Conservation (phyloP, 805 yeast genomes). For the Saccharomycopsis sp. region DNA sequence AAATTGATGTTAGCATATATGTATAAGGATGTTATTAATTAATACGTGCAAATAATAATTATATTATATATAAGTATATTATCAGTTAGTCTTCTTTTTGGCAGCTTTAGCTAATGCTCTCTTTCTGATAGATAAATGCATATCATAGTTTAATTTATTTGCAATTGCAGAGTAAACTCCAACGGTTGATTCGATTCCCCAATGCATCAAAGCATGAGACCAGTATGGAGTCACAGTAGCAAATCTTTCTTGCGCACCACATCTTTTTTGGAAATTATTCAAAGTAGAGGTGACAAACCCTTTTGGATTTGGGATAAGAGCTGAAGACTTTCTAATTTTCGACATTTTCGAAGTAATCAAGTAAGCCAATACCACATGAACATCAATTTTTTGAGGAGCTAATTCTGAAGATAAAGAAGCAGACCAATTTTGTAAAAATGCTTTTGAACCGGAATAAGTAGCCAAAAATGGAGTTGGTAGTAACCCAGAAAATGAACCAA, state of each 20-base stretch:
- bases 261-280: slow-evolving; percentile 66
- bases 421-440: slow-evolving; percentile 92
- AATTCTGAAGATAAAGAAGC: slow-evolving; percentile 83
- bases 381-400: slow-evolving; percentile 63
- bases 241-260: slow-evolving; percentile 88
- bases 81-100: slow-evolving; percentile 5
- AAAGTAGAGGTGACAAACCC: slow-evolving; percentile 71
- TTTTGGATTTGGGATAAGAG: slow-evolving; percentile 74
- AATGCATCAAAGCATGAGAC: slow-evolving; percentile 90
- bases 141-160: slow-evolving; percentile 56
- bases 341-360: slow-evolving; percentile 95
- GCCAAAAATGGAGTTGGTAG: slow-evolving; percentile 90
- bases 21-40: not conserved
- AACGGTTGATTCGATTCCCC: slow-evolving; percentile 65
- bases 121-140: slow-evolving; percentile 74
- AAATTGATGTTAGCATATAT: not conserved
- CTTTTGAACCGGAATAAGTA: slow-evolving; percentile 92
- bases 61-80: not conserved
- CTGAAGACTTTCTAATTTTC: slow-evolving; percentile 72
- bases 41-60: not conserved
- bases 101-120: slow-evolving; percentile 79
- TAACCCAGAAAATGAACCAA: slow-evolving; percentile 97
- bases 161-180: slow-evolving; percentile 77
- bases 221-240: slow-evolving; percentile 89
- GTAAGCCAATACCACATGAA: slow-evolving; percentile 78